phyloP scores from a whole-genome alignment of 2,329 filamentous ascomycete species.

The Fusarium pilosicola region DNA sequence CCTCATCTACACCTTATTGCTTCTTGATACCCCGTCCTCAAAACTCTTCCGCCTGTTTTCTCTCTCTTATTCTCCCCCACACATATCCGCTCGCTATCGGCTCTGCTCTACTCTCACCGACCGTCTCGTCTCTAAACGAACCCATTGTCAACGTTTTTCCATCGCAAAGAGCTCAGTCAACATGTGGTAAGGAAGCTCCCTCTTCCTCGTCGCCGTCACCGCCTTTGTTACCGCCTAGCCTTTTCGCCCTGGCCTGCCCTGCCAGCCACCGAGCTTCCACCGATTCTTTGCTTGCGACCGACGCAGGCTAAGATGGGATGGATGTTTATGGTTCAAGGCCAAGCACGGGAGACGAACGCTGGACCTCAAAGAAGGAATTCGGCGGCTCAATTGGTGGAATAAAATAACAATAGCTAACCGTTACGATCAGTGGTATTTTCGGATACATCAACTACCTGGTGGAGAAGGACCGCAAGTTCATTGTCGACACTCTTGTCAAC shows the following conservation, averaged over 20 bases:
- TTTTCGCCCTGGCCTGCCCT: neutral
- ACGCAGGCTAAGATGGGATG: slow-evolving; percentile 18
- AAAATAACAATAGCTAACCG: slow-evolving; percentile 40
- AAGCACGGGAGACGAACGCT: neutral
- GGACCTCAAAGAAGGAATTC: slow-evolving; percentile 10
- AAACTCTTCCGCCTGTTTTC: slow-evolving; percentile 27
- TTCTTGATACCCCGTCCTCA: slow-evolving; percentile 44
- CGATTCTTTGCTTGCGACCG: slow-evolving; percentile 32
- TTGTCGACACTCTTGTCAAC: slow-evolving; percentile 95
- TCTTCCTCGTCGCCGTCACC: slow-evolving; percentile 33
- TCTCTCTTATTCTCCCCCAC: slow-evolving; percentile 9
- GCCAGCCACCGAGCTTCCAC: slow-evolving; percentile 20
- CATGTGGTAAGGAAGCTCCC: slow-evolving; percentile 43
- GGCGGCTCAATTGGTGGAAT: slow-evolving; percentile 31
- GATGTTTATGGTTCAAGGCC: slow-evolving; percentile 15
- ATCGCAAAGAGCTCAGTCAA: slow-evolving; percentile 39
- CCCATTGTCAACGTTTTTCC: slow-evolving; percentile 24
- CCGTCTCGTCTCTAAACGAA: slow-evolving; percentile 22
- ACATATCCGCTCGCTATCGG: slow-evolving; percentile 35
- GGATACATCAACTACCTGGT: slow-evolving; percentile 99
- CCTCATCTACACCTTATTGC: slow-evolving; percentile 40
- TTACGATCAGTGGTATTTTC: slow-evolving; percentile 80
- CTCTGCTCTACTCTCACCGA: slow-evolving; percentile 30
- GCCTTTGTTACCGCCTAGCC: slow-evolving; percentile 24
- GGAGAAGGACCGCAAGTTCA: slow-evolving; percentile 97